These are phyloP conservation scores for Colletotrichum salicis DNA, from an alignment of 2,329 filamentous ascomycete genomes.

Conservation along the genomic window DNA sequence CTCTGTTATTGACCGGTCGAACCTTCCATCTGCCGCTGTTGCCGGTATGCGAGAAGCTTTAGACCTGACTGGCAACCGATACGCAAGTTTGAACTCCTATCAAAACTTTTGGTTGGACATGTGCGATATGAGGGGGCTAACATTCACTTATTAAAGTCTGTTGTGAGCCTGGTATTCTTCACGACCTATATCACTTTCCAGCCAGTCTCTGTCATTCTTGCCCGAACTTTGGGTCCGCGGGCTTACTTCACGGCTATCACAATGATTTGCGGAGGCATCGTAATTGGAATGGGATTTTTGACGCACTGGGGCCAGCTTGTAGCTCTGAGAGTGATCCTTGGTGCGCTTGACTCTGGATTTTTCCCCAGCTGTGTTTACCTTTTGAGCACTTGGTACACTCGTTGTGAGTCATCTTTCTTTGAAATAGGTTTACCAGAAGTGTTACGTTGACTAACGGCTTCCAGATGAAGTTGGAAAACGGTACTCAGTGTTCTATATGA, in stretches of 20 bases:
- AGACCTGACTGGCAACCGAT: constrained; percentile 33
- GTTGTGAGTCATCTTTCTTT: constrained; percentile 44
- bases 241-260: constrained; percentile 38
- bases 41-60: constrained; percentile 35
- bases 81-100: constrained; percentile 12
- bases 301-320: constrained; percentile 30
- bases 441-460: constrained; percentile 44
- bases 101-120: neutral
- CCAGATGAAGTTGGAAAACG: constrained; percentile 69
- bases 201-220: constrained; percentile 37
- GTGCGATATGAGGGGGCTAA: neutral
- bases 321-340: constrained; percentile 36
- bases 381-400: constrained; percentile 74
- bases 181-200: constrained; percentile 39
- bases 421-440: constrained; percentile 66
- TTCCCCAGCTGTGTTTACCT: constrained; percentile 66
- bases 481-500: constrained; percentile 44
- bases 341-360: constrained; percentile 45
- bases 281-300: constrained; percentile 41
- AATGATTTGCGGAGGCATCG: constrained; percentile 39
- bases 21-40: constrained; percentile 34
- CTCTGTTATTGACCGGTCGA: constrained; percentile 38
- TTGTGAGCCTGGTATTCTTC: constrained; percentile 39
- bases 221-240: constrained; percentile 38
- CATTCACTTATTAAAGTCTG: constrained; percentile 9